Evolutionary conservation across 2,329 filamentous ascomycete genomes (phyloP).

Genomic region (Stagonosporopsis cucurbitacearum): DNA sequence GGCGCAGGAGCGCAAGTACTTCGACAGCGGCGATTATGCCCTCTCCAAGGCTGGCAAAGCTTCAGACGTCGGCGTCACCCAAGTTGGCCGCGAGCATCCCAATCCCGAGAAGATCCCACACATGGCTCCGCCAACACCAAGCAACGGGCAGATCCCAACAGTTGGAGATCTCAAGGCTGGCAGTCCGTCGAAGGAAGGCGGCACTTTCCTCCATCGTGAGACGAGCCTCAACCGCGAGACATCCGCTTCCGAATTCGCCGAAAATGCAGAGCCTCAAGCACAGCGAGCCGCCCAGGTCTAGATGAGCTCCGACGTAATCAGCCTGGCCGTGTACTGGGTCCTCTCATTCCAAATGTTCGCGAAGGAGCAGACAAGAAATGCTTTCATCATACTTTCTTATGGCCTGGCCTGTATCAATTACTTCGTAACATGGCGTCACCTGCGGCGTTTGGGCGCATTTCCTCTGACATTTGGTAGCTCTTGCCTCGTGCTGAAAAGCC

Average conservation of each 20-base stretch:
- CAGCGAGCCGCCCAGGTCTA: constrained; percentile 15
- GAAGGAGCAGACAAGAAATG: neutral
- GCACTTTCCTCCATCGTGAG: constrained; percentile 77
- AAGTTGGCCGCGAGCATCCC: constrained; percentile 92
- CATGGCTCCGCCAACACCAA: constrained; percentile 69
- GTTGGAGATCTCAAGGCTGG: constrained; percentile 58
- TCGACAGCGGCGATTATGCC: constrained; percentile 95
- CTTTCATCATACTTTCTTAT: constrained; percentile 1
- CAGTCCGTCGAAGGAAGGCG: constrained; percentile 89
- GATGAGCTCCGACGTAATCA: neutral
- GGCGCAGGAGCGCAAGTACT: constrained; percentile 85
- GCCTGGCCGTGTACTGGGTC: neutral
- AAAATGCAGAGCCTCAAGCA: constrained; percentile 40
- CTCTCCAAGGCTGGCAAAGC: constrained; percentile 97
- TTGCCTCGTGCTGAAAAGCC: neutral
- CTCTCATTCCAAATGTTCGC: neutral
- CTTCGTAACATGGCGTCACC: constrained; percentile 4
- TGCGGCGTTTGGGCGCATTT: constrained; percentile 3
- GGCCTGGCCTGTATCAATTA: constrained; percentile 9
- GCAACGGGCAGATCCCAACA: constrained; percentile 47
- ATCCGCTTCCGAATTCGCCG: constrained; percentile 67
- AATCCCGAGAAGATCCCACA: constrained; percentile 95
- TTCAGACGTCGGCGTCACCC: constrained; percentile 89
- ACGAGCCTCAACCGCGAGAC: constrained; percentile 79
- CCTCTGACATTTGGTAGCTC: neutral